Evolutionary conservation across 176 grass and related monocot species (phyloP).

Genomic region (Miscanthus lutarioriparius): DNA sequence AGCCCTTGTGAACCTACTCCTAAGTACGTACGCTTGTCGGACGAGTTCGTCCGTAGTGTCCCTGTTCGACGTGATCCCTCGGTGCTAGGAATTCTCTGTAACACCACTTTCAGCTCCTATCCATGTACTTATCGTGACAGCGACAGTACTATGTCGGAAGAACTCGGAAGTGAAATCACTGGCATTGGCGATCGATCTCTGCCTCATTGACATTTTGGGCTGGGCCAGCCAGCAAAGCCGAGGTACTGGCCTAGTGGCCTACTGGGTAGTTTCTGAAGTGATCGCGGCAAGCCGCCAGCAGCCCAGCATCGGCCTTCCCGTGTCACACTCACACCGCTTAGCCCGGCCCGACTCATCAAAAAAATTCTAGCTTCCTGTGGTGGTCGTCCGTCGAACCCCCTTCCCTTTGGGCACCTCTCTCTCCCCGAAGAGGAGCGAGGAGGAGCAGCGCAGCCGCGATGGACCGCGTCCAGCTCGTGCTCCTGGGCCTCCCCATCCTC

Average conservation of each 20-base stretch:
- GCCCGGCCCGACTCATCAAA: neutral
- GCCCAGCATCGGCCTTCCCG: neutral
- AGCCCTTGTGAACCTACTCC: too few species aligned
- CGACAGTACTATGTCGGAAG: neutral
- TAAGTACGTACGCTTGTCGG: too few species aligned
- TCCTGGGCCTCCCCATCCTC: constrained; percentile 80
- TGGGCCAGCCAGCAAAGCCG: too few species aligned
- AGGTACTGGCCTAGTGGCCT: too few species aligned
- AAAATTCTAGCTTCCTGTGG: constrained; percentile 9
- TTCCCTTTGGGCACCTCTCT: neutral
- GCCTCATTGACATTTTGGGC: too few species aligned
- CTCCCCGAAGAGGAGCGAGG: neutral
- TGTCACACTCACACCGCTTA: neutral
- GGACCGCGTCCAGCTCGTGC: constrained; percentile 89
- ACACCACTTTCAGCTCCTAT: too few species aligned
- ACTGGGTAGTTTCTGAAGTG: too few species aligned
- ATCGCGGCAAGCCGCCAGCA: neutral
- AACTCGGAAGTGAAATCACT: neutral
- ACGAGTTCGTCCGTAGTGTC: neutral
- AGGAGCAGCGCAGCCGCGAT: constrained; percentile 46
- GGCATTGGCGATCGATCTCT: too few species aligned
- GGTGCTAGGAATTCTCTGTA: neutral
- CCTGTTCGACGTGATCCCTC: neutral
- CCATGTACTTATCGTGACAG: neutral
- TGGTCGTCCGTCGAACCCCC: neutral